Percentiles rank a stretch among this genome's conserved stretches.
phyloP scores from a whole-genome alignment of 768 basidiomycete species.

The Trametes villosa region DNA sequence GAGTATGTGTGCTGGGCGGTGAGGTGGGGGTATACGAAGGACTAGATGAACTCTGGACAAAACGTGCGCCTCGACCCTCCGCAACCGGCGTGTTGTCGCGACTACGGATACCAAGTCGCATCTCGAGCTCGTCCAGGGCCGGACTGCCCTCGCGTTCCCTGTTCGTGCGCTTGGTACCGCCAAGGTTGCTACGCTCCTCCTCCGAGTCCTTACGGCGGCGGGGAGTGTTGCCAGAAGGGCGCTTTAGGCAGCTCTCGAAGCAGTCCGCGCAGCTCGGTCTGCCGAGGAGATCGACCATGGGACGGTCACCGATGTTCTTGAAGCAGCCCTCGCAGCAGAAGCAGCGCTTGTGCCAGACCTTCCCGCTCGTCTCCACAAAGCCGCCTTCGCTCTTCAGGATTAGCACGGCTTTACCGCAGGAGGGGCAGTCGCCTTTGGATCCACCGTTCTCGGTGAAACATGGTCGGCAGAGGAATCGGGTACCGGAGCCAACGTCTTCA shows the following conservation, averaged over 20 bases:
- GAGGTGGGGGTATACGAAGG: constrained; percentile 16
- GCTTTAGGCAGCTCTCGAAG: constrained; percentile 75
- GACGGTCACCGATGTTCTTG: constrained; percentile 71
- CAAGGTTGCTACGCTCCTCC: constrained; percentile 45
- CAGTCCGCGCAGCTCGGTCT: constrained; percentile 80
- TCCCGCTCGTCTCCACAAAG: constrained; percentile 70
- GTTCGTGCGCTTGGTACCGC: constrained; percentile 46
- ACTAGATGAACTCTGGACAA: constrained; percentile 8
- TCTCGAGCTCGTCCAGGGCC: constrained; percentile 39
- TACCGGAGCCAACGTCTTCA: constrained; percentile 25
- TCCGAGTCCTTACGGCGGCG: constrained; percentile 41
- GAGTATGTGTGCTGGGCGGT: constrained; percentile 15
- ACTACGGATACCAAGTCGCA: constrained; percentile 37
- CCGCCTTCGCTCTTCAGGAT: constrained; percentile 77
- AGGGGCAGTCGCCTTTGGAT: constrained; percentile 72
- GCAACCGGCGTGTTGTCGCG: constrained; percentile 28
- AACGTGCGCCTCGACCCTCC: constrained; percentile 10
- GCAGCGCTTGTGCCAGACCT: constrained; percentile 83
- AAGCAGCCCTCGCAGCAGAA: constrained; percentile 76
- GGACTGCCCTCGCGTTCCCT: constrained; percentile 37
- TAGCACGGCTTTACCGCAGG: constrained; percentile 72
- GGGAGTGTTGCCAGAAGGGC: constrained; percentile 47
- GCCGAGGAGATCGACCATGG: constrained; percentile 85
- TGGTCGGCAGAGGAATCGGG: constrained; percentile 70
- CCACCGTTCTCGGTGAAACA: constrained; percentile 78